Evolutionary conservation across 2,329 filamentous ascomycete genomes (phyloP).

Genomic region (Trichophyton verrucosum): DNA sequence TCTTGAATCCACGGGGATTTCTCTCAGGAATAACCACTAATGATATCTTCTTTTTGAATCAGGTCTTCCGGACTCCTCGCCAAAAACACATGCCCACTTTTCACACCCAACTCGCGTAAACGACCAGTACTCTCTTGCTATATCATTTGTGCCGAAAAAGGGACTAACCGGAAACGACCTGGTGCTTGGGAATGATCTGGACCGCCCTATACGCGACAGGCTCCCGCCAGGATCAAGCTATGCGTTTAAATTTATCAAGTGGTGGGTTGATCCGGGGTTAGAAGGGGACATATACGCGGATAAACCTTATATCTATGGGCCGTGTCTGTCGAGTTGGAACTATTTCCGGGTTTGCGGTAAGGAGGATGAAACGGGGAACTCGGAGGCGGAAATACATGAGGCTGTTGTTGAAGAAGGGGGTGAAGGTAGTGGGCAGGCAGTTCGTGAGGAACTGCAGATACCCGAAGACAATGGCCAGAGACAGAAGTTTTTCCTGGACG

Average conservation of each 20-base stretch:
- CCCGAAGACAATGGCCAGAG: constrained; percentile 43
- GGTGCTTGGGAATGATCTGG: constrained; percentile 92
- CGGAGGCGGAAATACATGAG: constrained; percentile 33
- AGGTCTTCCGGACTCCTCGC: constrained; percentile 47
- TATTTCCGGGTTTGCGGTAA: constrained; percentile 53
- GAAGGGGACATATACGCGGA: constrained; percentile 86
- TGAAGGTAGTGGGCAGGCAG: constrained; percentile 42
- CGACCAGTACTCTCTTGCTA: constrained; percentile 76
- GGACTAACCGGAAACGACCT: constrained; percentile 57
- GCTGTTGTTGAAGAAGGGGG: constrained; percentile 54
- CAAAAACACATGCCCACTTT: constrained; percentile 67
- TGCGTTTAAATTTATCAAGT: constrained; percentile 73
- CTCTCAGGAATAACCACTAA: neutral
- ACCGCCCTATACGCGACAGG: constrained; percentile 72
- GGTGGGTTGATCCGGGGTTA: constrained; percentile 81
- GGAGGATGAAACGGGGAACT: constrained; percentile 19
- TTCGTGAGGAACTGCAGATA: constrained; percentile 38
- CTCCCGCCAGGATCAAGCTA: constrained; percentile 77
- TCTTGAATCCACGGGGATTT: neutral
- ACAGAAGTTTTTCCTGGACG: constrained; percentile 49
- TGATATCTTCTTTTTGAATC: neutral
- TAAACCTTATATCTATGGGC: constrained; percentile 72
- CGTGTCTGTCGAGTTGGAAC: constrained; percentile 70
- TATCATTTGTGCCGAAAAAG: constrained; percentile 62
- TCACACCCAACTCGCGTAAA: constrained; percentile 51